Conservation (phyloP, 179 eudicot species). For the Vitellaria paradoxa region DNA sequence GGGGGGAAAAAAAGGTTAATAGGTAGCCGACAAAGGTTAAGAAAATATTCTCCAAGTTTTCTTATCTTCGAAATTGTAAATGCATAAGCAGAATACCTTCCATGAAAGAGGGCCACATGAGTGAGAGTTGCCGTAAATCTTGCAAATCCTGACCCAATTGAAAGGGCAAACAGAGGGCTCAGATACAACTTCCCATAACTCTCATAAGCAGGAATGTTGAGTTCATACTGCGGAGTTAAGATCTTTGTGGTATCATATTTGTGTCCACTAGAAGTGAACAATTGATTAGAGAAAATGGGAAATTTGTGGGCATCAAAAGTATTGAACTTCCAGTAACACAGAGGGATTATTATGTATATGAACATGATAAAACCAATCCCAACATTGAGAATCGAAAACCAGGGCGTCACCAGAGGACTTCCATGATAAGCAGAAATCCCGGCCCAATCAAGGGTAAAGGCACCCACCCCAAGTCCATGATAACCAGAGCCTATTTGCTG, state of each 20-base stretch:
- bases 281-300: slow-evolving; percentile 83
- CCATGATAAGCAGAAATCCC: slow-evolving; percentile 96
- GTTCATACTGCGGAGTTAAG: slow-evolving; percentile 83
- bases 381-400: slow-evolving; percentile 80
- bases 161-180: slow-evolving; percentile 93
- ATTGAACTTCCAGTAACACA: slow-evolving; percentile 92
- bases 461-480: slow-evolving; percentile 92
- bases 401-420: slow-evolving; percentile 87
- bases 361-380: slow-evolving; percentile 95
- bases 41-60: too few species aligned
- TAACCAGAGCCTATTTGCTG: slow-evolving; percentile 96
- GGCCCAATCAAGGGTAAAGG: slow-evolving; percentile 99
- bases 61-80: too few species aligned
- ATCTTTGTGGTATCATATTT: slow-evolving; percentile 82
- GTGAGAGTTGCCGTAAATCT: slow-evolving; percentile 89
- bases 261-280: slow-evolving; percentile 70
- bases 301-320: slow-evolving; percentile 82
- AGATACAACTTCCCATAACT: slow-evolving; percentile 85
- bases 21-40: too few species aligned
- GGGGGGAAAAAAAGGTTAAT: too few species aligned
- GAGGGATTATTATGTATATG: slow-evolving; percentile 74
- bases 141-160: slow-evolving; percentile 93
- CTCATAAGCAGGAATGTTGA: slow-evolving; percentile 76
- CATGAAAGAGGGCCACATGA: slow-evolving; percentile 91
- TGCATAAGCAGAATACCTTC: slow-evolving; percentile 46